Percentiles rank a stretch among this genome's conserved stretches.
phyloP scores from a whole-genome alignment of 2,329 filamentous ascomycete genomes.

The Venturia oleaginea region DNA sequence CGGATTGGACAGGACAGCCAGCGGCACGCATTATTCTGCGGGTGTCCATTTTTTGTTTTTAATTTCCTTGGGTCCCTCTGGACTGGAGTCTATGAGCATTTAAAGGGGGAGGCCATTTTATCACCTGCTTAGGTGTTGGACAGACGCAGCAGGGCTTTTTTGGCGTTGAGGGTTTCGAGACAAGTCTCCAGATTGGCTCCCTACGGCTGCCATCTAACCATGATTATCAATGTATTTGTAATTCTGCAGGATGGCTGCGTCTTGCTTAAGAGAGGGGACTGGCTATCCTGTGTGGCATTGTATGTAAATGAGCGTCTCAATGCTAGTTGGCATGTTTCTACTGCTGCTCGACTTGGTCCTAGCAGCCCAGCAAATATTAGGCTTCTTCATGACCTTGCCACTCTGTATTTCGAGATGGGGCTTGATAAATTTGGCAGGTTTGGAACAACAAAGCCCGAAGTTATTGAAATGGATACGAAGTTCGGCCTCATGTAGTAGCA shows the following conservation, averaged over 20 bases:
- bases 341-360: no score
- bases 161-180: background rate
- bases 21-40: background rate
- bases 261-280: background rate
- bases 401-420: no score
- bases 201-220: background rate
- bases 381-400: no score
- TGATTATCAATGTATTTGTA: background rate
- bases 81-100: conserved; percentile 1
- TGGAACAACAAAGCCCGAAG: no score
- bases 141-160: background rate
- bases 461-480: no score
- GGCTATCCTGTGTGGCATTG: background rate
- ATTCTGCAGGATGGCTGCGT: background rate
- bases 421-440: no score
- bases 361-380: no score
- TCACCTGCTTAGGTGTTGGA: background rate
- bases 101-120: background rate
- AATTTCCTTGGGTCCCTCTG: background rate
- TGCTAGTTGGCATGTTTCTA: background rate
- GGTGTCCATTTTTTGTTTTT: background rate
- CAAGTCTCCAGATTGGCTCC: background rate
- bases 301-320: background rate
- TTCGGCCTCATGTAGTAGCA: no score
- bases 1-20: background rate